These are phyloP conservation scores for Chalciporus pseudorubinellus DNA, from an alignment of 768 basidiomycete species.

Conservation along the genomic window DNA sequence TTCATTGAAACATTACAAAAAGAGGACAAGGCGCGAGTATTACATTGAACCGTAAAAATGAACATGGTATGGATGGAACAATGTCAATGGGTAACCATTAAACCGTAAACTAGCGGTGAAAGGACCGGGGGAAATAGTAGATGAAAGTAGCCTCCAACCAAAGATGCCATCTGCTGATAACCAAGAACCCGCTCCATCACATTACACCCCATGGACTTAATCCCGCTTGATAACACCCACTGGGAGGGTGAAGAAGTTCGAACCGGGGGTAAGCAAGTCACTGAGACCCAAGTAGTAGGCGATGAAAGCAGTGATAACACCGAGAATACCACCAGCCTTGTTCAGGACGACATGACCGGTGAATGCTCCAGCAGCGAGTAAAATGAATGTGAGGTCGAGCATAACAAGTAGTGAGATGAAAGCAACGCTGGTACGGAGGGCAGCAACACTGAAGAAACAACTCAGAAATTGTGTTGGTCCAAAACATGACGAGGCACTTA, in stretches of 20 bases:
- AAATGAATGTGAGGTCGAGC: conserved; percentile 52
- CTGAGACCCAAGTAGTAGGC: conserved; percentile 47
- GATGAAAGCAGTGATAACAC: conserved; percentile 44
- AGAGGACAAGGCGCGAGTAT: conserved; percentile 3
- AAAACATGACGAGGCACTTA: conserved; percentile 33
- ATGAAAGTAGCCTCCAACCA: conserved; percentile 1
- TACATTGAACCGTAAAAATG: not conserved
- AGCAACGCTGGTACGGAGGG: conserved; percentile 48
- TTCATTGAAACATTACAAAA: conserved; percentile 1
- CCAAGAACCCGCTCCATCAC: not conserved
- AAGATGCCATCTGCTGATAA: conserved; percentile 4
- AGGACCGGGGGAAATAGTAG: conserved; percentile 1
- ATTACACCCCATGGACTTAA: not conserved
- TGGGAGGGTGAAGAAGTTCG: conserved; percentile 42
- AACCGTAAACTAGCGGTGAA: not conserved
- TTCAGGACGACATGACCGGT: conserved; percentile 14
- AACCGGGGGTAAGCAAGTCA: conserved; percentile 38
- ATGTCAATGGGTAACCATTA: not conserved
- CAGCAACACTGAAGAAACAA: conserved; percentile 38
- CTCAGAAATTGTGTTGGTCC: not conserved
- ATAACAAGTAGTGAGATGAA: conserved; percentile 50
- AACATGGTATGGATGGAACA: conserved; percentile 2
- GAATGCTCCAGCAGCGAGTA: conserved; percentile 43
- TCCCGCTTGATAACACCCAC: conserved; percentile 30
- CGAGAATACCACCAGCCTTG: conserved; percentile 46